Base-by-base conservation (phyloP, 2,329 filamentous ascomycete genomes). In the Acarospora socialis region DNA sequence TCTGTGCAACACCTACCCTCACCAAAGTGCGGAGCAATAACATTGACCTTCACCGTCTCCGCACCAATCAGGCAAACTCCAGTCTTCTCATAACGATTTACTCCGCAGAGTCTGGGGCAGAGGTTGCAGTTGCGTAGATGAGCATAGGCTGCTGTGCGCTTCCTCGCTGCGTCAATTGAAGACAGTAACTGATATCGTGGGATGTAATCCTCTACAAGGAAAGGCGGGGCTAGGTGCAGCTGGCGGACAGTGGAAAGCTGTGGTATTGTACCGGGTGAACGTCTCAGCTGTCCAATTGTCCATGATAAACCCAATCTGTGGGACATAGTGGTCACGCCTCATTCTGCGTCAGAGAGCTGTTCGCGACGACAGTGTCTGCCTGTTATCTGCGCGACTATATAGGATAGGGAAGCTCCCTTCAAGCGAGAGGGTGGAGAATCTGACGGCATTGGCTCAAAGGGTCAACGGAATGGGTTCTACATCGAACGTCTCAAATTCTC, bases 21-120 rank as follows among this genome's bases (percentile, higher is more conserved):
- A 25, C 81, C 81, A 51, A 86, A 86, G 54, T 90, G 82, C 30
- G 81, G 82, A 36, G 81, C 81, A 42, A 92, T 82, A 5, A 81
- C 80, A 50, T 82, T 84, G 43, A 90, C 80, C 46, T 82, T 83
- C 34, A 73, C 79, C 28, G 68, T 76, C 37, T 77, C 67, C 1
- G 66, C 65, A 9, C 81, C 81, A 43, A 90, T 78, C 37, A 90
- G 61, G 49, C 81, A 92, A 47, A 79, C 67, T 9, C 81, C 82
- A 1, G 78, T 81, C 43, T 66, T 77, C 54, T 86, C 72, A 46
- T 74, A 83, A n/a, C 81, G 72, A 51, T 92, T 84, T 20, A 87
- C 78, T 32, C 75, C 73, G 52, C 82, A 90, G 27, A 72, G 59
- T 8, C 80, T 66, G 2, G 82, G 81, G 45, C 81, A 92, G 5